Conservation (phyloP, 441 rosid genomes). For the Gossypium lobatum region DNA sequence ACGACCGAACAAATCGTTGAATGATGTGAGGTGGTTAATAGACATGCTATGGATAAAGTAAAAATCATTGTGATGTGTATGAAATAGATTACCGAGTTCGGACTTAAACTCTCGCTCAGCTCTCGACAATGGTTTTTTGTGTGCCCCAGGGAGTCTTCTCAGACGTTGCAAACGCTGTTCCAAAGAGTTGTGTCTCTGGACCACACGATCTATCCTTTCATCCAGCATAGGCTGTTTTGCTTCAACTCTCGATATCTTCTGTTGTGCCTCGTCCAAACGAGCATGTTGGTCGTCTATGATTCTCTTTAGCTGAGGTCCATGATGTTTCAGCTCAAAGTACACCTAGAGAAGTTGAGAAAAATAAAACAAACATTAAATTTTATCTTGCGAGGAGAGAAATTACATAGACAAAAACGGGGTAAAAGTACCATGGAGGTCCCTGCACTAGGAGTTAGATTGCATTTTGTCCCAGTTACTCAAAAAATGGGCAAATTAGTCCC, state of each 20-base stretch:
- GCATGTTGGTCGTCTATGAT: slow-evolving; percentile 67
- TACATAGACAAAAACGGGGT: no score
- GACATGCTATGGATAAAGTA: neutral
- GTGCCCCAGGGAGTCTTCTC: slow-evolving; percentile 69
- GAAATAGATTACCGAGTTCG: slow-evolving; percentile 62
- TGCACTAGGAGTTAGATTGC: no score
- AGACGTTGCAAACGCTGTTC: slow-evolving; percentile 64
- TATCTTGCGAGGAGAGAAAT: neutral
- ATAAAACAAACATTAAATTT: neutral
- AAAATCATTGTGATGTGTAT: neutral
- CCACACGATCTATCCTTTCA: slow-evolving; percentile 47
- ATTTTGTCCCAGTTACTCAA: no score
- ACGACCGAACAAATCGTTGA: slow-evolving; percentile 8
- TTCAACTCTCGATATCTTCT: slow-evolving; percentile 60
- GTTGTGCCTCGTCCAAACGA: slow-evolving; percentile 55
- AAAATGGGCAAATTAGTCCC: no score
- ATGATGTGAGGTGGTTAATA: neutral
- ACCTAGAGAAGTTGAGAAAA: slow-evolving; percentile 40
- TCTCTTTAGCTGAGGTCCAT: slow-evolving; percentile 77
- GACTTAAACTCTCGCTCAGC: slow-evolving; percentile 86
- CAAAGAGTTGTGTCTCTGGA: slow-evolving; percentile 41
- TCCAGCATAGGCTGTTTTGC: slow-evolving; percentile 57
- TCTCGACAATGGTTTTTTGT: slow-evolving; percentile 74
- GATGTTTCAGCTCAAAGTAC: slow-evolving; percentile 82
- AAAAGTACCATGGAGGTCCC: no score